phyloP scores from a whole-genome alignment of 1,284 basidiomycete species.

The Agroathelia rolfsii region DNA sequence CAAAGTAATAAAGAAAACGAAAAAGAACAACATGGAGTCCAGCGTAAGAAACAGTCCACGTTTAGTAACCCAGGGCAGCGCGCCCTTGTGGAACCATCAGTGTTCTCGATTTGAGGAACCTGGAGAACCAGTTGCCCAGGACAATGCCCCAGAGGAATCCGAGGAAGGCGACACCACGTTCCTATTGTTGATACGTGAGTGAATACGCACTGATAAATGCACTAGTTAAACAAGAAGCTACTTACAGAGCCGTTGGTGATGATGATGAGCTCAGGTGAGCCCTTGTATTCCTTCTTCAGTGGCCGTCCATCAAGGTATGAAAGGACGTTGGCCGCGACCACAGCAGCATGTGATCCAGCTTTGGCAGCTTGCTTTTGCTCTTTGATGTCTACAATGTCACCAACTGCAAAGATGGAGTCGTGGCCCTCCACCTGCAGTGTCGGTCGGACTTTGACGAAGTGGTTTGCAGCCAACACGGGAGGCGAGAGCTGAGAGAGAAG shows the following conservation, averaged over 20 bases:
- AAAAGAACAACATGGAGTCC: no score
- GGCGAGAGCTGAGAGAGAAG: constrained; percentile 36
- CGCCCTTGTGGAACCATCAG: constrained; percentile 15
- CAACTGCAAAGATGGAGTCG: constrained; percentile 44
- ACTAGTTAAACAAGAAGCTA: constrained; percentile 3
- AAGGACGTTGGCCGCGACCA: constrained; percentile 38
- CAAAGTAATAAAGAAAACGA: no score
- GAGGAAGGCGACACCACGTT: constrained; percentile 34
- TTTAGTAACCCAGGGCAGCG: no score
- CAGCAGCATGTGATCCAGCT: constrained; percentile 27
- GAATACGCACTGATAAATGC: constrained; percentile 2
- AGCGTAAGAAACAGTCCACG: no score
- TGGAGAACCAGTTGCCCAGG: constrained; percentile 27
- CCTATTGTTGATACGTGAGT: no score
- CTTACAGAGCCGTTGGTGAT: constrained; percentile 52
- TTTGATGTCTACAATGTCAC: constrained; percentile 47
- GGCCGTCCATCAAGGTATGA: constrained; percentile 28
- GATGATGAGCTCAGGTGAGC: constrained; percentile 39
- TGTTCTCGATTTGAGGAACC: constrained; percentile 19
- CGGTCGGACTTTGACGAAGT: constrained; percentile 37
- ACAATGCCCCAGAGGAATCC: constrained; percentile 38
- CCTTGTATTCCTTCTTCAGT: constrained; percentile 36
- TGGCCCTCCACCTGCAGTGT: constrained; percentile 40
- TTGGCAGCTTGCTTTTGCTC: constrained; percentile 55
- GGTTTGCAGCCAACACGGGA: constrained; percentile 28